Base-by-base conservation (phyloP, 2,329 filamentous ascomycete species). In the Penicillium concentricum region DNA sequence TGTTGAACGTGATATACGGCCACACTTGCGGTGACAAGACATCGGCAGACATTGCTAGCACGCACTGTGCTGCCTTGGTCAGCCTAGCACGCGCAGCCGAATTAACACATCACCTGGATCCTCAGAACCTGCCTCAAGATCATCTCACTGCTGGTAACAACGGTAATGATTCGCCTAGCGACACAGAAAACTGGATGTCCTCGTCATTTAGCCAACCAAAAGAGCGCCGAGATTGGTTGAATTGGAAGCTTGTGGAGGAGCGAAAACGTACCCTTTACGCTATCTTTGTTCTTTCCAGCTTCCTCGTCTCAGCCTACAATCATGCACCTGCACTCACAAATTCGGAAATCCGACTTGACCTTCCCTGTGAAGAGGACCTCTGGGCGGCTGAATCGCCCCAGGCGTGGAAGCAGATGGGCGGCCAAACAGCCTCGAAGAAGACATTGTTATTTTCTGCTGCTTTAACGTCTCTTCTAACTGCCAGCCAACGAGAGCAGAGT, bases 1-100 rank as follows among this genome's bases (percentile, higher is more conserved):
- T 97, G 9, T 82, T 99, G 49, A 97, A 96, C 70, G 90, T 97
- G 37, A 90, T 97, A 16, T 97, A 96, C 71, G 93, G 93, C 15
- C 91, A 97, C 73, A 95, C 96, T 64, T 96, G 92, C 71, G 91
- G 90, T 37, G 93, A 97, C 72, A 93, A 95, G 77, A 88, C 87
- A 52, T 89, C 91, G 22, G 91, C 90, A 58, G 92, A 97, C 71
- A 95, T 96, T 68, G 93, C 93, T 1, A 92, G 89, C 61, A 96
- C 90, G 1, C 93, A 97, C 71, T 95, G 91, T 71, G 90, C 92
- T 8, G 91, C 92, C 20, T 79, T 99, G 41, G 91, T 97, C 51
- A 96, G 91, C 71, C 84, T 99, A 50, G 92, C 93, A 4, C 88
- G 92, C 69, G 91, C 92, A 34, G 92, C 93, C n/a, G 89, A 91